Conservation (phyloP, 2,329 filamentous ascomycete genomes). For the Trichoderma polysporum region DNA sequence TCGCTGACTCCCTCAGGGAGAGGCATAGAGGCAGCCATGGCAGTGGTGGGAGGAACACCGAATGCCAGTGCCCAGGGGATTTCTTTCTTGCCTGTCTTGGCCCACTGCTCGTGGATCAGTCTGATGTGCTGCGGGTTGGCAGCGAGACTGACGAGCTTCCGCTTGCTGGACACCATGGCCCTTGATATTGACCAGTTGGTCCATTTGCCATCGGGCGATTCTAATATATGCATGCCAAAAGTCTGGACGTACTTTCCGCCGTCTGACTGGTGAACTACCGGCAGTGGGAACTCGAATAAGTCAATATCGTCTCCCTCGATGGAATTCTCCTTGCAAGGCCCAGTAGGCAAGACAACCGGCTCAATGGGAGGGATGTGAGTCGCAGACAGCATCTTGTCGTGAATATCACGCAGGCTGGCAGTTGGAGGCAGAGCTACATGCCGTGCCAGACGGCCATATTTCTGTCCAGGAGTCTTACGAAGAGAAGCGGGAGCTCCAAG, state of each 20-base stretch:
- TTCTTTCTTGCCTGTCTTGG: constrained; percentile 41
- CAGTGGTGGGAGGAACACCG: constrained; percentile 50
- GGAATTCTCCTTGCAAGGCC: background rate
- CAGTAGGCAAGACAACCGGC: background rate
- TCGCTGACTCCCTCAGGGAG: constrained; percentile 50
- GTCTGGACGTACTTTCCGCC: background rate
- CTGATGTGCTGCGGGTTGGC: constrained; percentile 48
- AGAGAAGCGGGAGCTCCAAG: constrained; percentile 45
- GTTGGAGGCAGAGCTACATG: constrained; percentile 42
- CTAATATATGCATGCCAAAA: background rate
- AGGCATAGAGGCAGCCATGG: constrained; percentile 49
- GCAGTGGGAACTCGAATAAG: background rate
- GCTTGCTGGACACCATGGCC: constrained; percentile 48
- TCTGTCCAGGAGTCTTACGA: constrained; percentile 31
- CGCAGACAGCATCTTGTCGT: constrained; percentile 40
- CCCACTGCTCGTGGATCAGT: constrained; percentile 48
- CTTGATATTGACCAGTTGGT: constrained; percentile 42
- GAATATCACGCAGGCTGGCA: constrained; percentile 35
- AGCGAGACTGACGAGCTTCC: constrained; percentile 42
- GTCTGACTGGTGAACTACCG: background rate
- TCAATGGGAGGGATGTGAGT: background rate
- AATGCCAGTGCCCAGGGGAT: constrained; percentile 48
- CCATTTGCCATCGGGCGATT: background rate
- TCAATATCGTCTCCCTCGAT: constrained; percentile 4
- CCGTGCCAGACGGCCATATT: constrained; percentile 43